Base-by-base conservation (phyloP, 495 filamentous ascomycete species). In the Aspergillus nanangensis region DNA sequence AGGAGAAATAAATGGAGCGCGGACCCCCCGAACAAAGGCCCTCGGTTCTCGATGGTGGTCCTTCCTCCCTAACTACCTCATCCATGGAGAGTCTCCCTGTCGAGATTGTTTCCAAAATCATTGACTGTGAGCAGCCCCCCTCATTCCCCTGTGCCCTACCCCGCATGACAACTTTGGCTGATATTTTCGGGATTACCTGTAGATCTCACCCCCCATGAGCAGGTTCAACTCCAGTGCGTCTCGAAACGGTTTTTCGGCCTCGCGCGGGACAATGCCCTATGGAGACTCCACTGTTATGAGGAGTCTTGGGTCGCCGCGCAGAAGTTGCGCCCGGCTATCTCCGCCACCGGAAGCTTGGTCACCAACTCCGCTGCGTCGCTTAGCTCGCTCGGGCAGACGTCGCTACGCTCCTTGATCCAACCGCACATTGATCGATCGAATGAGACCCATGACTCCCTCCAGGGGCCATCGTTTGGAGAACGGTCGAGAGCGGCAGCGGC, bases 251-350 rank as follows among this genome's bases (percentile, higher is more conserved):
- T 89, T 56, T 74, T 83, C 20, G 64, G 66, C n/a, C 70, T 93
- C 23, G 80, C 78, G 18, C 84, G 88, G 14, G 90, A 95, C 61
- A 80, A 87, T 47, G 76, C 66, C 18, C 69, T 88, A 17, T 96
- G 90, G 90, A 82, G 81, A 54, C 61, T 77, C 11, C 77, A 82
- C 63, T 91, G 86, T 61, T 83, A 93, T 58, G 76, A 85, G 36
- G 63, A 83, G 37, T 90, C 88, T 50, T 71, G 60, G 67, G 57
- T 58, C 45, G 64, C 64, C 1, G 54, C 74, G 22, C 76, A 78
- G 37, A 55, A 64, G 39, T 50, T 61, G 20, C 57, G 58, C 39
- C 52, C 63, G 34, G 48, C 53, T 13, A 52, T 49, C 52, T 61
- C 56, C 46, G 46, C 41, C 2, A 50, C 58, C 20, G 61, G 59